Evolutionary conservation across 306 rosid genomes (phyloP), one percentile per base, ranked within the genome.

Genomic region (Citrullus mucosospermus): DNA sequence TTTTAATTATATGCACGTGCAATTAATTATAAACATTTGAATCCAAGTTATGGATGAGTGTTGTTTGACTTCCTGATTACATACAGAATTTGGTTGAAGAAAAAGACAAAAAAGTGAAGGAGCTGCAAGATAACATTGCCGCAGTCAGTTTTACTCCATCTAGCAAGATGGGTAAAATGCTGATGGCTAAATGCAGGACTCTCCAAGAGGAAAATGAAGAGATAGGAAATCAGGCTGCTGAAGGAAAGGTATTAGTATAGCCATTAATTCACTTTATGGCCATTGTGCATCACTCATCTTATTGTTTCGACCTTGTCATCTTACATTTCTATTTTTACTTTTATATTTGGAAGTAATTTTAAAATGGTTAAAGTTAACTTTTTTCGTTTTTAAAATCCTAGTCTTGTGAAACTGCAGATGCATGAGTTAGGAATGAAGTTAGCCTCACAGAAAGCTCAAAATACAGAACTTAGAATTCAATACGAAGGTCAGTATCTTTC

Each of bases 131-230:
- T 77, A 88, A 92, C 79, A 86, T 88, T 71, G 89, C 96, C 57
- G 98, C 98, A 9, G 90, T 88, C 80, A 89, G 85, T 69, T 94
- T 94, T 78, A 94, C 96, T 57, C 91, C 97, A n/a, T 88, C 89
- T 78, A 94, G 97, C 92, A 94, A 90, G 87, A 92, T 90, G 97
- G 98, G 98, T 78, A 94, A 86, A 85, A 85, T 90, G 91, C 85
- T 94, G 80, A 92, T 94, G 97, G 97, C 97, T 80, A 94, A 94
- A 86, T 92, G 98, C 78, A 89, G 87, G 86, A 94, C 97, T 28
- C 86, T 94, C 82, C 98, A 94, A 84, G 97, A 90, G 86, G 98
- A 94, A 90, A 94, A 94, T 81, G 97, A 94, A 79, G 98, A 94
- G 88, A 92, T 94, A 54, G 98, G 98, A 81, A 91, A 88, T 82